Evolutionary conservation across 164 flowering plant species (phyloP).

Genomic region (Buxus sempervirens): DNA sequence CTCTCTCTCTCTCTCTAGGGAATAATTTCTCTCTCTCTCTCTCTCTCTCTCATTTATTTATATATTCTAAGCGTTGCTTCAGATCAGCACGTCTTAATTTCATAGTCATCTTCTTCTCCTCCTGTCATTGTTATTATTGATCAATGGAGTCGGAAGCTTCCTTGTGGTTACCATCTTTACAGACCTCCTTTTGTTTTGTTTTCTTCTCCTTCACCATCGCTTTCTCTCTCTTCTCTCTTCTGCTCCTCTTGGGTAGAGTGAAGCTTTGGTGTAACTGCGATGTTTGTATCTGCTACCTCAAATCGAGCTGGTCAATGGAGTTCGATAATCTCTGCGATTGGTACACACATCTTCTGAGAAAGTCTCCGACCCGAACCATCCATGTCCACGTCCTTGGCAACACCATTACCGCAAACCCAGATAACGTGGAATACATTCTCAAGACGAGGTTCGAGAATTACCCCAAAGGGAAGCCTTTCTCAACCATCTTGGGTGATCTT

Average conservation of each 20-base stretch:
- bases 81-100: too few relatives aligned
- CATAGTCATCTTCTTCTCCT: neutral
- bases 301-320: constrained; percentile 32
- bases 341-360: constrained; percentile 45
- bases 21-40: too few relatives aligned
- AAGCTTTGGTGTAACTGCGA: constrained; percentile 39
- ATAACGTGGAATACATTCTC: constrained; percentile 59
- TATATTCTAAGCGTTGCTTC: too few relatives aligned
- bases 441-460: constrained; percentile 51
- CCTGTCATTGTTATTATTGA: neutral
- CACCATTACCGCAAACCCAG: constrained; percentile 53
- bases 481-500: constrained; percentile 45
- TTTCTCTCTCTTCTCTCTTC: constrained; percentile 10
- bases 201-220: neutral
- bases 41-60: too few relatives aligned
- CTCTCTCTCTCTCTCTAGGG: too few relatives aligned
- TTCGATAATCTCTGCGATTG: constrained; percentile 47
- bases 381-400: constrained; percentile 42
- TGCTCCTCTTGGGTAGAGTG: constrained; percentile 3
- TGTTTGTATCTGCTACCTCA: constrained; percentile 32
- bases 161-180: constrained; percentile 8
- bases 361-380: constrained; percentile 41
- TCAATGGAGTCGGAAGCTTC: constrained; percentile 21
- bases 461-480: constrained; percentile 57
- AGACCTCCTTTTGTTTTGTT: neutral